These are phyloP conservation scores for Centrapalus pauciflorus DNA, from an alignment of 129 eudicot species.

Conservation along the genomic window DNA sequence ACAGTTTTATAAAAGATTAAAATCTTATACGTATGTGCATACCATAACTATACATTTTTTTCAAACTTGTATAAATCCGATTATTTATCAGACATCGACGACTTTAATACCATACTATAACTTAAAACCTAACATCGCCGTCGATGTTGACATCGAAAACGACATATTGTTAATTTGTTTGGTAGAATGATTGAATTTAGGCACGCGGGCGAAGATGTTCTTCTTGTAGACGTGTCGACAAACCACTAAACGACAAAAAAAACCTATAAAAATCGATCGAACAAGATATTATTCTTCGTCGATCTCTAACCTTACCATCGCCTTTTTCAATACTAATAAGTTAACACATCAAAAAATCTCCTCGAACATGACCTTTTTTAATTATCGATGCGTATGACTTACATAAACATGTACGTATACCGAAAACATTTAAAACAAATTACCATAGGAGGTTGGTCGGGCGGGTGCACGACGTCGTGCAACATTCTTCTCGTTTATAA, in stretches of 20 bases:
- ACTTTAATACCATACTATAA: constrained; percentile 29
- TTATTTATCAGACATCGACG: background rate
- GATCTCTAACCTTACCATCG: background rate
- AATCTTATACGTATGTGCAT: background rate
- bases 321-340: constrained; percentile 4
- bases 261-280: background rate
- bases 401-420: no score
- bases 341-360: no score
- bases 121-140: constrained; percentile 27
- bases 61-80: constrained; percentile 10
- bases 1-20: no score
- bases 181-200: constrained; percentile 40
- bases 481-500: constrained; percentile 24
- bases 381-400: no score
- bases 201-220: constrained; percentile 25
- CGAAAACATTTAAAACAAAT: no score
- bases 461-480: constrained; percentile 44
- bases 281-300: background rate
- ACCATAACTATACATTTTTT: constrained; percentile 20
- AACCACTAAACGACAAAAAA: constrained; percentile 26
- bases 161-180: constrained; percentile 34
- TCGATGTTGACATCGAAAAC: constrained; percentile 25
- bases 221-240: constrained; percentile 20
- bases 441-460: constrained; percentile 49
- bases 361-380: no score